phyloP scores from a whole-genome alignment of 345 rosid species.

The Lepidium aucheri region DNA sequence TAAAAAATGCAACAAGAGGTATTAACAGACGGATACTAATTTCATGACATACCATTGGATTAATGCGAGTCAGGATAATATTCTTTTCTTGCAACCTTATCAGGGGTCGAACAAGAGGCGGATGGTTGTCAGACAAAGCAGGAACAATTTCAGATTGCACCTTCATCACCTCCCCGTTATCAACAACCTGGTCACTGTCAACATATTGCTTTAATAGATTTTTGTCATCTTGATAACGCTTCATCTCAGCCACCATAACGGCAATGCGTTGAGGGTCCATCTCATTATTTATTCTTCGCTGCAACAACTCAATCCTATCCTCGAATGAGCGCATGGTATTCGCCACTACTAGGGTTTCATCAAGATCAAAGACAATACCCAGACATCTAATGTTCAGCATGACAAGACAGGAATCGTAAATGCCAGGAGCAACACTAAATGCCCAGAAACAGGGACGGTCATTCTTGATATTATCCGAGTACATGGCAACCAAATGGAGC shows the following conservation, averaged over 20 bases:
- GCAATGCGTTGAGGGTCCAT: constrained; percentile 64
- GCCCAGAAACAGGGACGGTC: constrained; percentile 86
- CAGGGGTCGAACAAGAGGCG: constrained; percentile 69
- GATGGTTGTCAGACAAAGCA: constrained; percentile 74
- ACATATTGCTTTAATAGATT: constrained; percentile 82
- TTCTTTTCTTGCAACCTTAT: constrained; percentile 85
- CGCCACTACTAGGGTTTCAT: constrained; percentile 94
- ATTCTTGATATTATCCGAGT: constrained; percentile 41
- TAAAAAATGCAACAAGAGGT: not conserved
- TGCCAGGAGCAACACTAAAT: constrained; percentile 62
- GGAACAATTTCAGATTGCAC: constrained; percentile 69
- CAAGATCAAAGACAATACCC: constrained; percentile 97
- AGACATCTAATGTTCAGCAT: constrained; percentile 94
- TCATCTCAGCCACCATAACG: constrained; percentile 71
- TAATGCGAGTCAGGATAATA: constrained; percentile 90
- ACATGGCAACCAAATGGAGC: constrained; percentile 96
- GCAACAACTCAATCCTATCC: constrained; percentile 77
- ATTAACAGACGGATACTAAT: not conserved
- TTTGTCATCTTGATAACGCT: constrained; percentile 92
- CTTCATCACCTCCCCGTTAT: constrained; percentile 83
- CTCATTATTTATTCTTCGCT: constrained; percentile 65
- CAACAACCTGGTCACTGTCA: constrained; percentile 86
- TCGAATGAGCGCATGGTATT: constrained; percentile 96
- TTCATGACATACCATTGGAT: constrained; percentile 63
- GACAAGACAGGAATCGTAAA: constrained; percentile 67